A percentile compares a stretch with the other conserved stretches of the same genome.
These are phyloP conservation scores for Serendipita sp. DNA, from an alignment of 768 basidiomycete species.

Conservation along the genomic window DNA sequence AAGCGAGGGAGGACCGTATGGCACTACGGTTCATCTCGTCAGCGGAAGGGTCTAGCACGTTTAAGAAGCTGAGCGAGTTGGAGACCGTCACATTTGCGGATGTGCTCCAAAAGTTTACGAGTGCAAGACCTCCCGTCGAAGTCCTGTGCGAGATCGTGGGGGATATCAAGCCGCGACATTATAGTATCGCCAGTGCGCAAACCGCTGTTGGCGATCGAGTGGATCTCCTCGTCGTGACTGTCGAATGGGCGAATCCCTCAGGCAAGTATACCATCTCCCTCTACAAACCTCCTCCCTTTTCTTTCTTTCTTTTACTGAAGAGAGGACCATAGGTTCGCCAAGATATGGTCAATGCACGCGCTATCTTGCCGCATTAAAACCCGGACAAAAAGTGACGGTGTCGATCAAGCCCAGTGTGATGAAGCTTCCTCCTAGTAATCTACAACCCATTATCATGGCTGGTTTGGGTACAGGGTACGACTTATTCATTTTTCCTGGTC, in stretches of 20 bases:
- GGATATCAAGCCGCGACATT: conserved; percentile 94
- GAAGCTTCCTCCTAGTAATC: conserved; percentile 83
- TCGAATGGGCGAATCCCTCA: conserved; percentile 77
- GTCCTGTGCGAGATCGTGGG: conserved; percentile 77
- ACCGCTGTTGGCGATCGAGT: conserved; percentile 90
- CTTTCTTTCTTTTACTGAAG: conserved; percentile 6
- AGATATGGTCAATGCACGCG: conserved; percentile 93
- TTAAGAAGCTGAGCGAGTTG: conserved; percentile 91
- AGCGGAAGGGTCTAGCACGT: conserved; percentile 77
- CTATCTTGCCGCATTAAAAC: conserved; percentile 69
- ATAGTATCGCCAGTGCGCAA: conserved; percentile 94
- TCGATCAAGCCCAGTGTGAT: conserved; percentile 98
- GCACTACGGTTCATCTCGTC: conserved; percentile 85
- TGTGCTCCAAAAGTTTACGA: conserved; percentile 56
- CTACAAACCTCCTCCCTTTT: background rate
- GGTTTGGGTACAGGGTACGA: conserved; percentile 79
- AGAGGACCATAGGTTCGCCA: conserved; percentile 39
- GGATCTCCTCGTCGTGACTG: conserved; percentile 88
- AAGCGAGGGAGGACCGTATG: conserved; percentile 49
- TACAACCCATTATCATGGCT: conserved; percentile 94
- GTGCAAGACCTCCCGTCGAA: conserved; percentile 70
- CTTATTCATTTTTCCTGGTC: background rate
- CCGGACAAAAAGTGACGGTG: conserved; percentile 89
- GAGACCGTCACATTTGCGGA: conserved; percentile 92
- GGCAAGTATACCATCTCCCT: too few relatives aligned